Evolutionary conservation across 2,329 filamentous ascomycete species (phyloP), one percentile per base, ranked within the genome.

Genomic region (Reticulascus tulasneorum): DNA sequence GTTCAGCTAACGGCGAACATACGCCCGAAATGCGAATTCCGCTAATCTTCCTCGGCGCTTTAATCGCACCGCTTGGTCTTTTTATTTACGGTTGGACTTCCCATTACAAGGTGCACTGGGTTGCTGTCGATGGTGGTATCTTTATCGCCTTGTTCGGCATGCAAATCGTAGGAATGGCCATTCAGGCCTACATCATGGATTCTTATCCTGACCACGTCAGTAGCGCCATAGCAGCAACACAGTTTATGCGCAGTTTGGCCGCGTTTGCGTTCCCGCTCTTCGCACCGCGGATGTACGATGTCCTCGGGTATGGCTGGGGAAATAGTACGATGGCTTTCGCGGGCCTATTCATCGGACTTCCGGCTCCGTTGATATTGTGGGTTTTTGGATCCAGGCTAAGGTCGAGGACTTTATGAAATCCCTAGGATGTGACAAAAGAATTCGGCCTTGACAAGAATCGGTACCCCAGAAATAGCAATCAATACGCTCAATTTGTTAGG

Each of bases 11-110:
- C n/a, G n/a, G n/a, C n/a, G 45, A 47, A 2, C 50, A 55, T 12
- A 38, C 39, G 1, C 80, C 82, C 0, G 82, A 86, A 46, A 78
- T 74, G 47, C 75, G 81, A n/a, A 20, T 38, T 10, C 38, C 38
- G 3, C 18, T 41, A 17, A 38, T 41, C 29, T 50, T 77, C 9
- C 58, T 71, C 0, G 73, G 71, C 0, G 69, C 69, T 0, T 27
- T 79, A 0, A 39, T 80, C 3, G 53, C 46, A 0, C 53, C 54
- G 0, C 22, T 53, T 1, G 46, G 52, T 2, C 24, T 55, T 1
- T 38, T 55, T 20, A 40, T 50, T 26, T 53, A 53, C 20, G 51
- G 47, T 1, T 54, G 52, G 52, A 42, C 47, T 17, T 66, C 70
- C 0, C 55, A 79, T 23, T 68, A 71, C 18, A 47, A 65, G 11